phyloP scores from a whole-genome alignment of 2,329 filamentous ascomycete genomes.

The Hymenoscyphus occultus region DNA sequence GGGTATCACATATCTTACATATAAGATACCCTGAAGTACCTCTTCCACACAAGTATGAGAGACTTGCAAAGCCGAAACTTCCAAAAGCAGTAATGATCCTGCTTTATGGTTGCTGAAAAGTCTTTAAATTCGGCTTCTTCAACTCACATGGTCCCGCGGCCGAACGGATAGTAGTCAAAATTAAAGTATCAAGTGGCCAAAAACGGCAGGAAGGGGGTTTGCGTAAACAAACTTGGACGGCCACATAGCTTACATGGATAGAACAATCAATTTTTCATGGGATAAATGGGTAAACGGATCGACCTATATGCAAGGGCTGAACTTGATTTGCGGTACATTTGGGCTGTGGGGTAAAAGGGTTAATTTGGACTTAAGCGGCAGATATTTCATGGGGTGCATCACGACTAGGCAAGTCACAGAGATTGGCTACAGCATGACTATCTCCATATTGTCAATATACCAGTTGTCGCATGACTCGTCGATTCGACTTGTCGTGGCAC shows the following conservation, averaged over 20 bases:
- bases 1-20: not conserved
- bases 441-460: slow-evolving; percentile 14
- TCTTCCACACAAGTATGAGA: not conserved
- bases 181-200: slow-evolving; percentile 7
- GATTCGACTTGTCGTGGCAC: slow-evolving; percentile 1
- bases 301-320: not conserved
- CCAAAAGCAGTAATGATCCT: not conserved
- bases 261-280: not conserved
- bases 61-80: not conserved
- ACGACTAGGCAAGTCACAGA: not conserved
- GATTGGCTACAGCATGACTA: not conserved
- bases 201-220: not conserved
- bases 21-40: not conserved
- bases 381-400: slow-evolving; percentile 5
- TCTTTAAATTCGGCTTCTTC: not conserved
- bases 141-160: slow-evolving; percentile 15
- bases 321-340: slow-evolving; percentile 3
- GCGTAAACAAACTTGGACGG: not conserved
- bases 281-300: slow-evolving; percentile 3
- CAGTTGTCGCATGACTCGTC: slow-evolving; percentile 9
- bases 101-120: not conserved
- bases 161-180: slow-evolving; percentile 14
- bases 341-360: slow-evolving; percentile 7
- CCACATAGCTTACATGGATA: not conserved
- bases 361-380: slow-evolving; percentile 6